These are phyloP conservation scores for Hippophae rhamnoides DNA, from an alignment of 306 rosid genomes.

Conservation along the genomic window DNA sequence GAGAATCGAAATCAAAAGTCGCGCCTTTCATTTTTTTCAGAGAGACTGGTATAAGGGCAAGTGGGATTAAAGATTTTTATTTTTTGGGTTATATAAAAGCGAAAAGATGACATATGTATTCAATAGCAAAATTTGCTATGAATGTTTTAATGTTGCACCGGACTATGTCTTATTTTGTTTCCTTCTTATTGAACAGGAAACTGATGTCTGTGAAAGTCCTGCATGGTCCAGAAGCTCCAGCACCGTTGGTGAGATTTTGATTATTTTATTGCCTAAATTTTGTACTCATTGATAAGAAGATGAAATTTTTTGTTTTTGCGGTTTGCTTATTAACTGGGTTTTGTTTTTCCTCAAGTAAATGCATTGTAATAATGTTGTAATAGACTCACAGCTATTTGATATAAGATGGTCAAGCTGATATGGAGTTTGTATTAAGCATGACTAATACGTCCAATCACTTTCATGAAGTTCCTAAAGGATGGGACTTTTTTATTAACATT, in stretches of 20 bases:
- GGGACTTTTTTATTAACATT: no score
- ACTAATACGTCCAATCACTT: neutral
- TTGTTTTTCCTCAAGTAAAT: neutral
- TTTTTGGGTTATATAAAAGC: no score
- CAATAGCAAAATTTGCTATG: neutral
- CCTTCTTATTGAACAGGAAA: slow-evolving; percentile 43
- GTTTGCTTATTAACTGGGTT: neutral
- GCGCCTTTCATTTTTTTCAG: no score
- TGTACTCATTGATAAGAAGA: neutral
- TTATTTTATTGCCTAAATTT: neutral
- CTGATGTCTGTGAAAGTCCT: slow-evolving; percentile 26
- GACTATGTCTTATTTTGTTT: slow-evolving; percentile 2
- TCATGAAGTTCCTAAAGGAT: no score
- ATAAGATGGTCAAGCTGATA: neutral
- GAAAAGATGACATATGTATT: neutral
- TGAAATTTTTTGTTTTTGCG: no score
- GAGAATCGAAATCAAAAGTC: no score
- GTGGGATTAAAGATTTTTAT: no score
- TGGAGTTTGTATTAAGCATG: neutral
- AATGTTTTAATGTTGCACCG: neutral
- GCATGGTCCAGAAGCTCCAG: slow-evolving; percentile 28
- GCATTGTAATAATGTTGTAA: neutral
- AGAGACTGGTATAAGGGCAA: no score
- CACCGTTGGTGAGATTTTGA: slow-evolving; percentile 30
- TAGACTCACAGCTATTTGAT: neutral